Base-by-base conservation (phyloP, 306 rosid species). In the Glycine soja region DNA sequence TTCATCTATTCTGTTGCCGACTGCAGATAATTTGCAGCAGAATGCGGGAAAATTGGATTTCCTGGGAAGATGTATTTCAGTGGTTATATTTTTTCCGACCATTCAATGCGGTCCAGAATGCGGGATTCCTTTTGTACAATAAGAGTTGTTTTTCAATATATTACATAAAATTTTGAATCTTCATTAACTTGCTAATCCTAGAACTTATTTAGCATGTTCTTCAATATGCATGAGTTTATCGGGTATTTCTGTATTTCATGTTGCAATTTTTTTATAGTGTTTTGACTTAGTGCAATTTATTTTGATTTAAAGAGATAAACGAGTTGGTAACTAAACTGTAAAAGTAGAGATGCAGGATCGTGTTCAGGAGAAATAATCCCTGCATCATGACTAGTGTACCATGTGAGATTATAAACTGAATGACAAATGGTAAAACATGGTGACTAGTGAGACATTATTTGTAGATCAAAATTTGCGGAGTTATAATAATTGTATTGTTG, bases 121-220 rank as follows among this genome's bases (percentile, higher is more conserved):
- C 32, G 19, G 7, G 62, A 80, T 43, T 40, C 19, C 58, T 51
- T 79, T 47, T 80, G 74, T 81, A 52, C 74, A 73, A 72, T 48
- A 19, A 71, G n/a, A 38, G 77, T 58, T 70, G 9, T 15, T 79
- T 58, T 79, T 79, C 62, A 7, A 46, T 16, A 4, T 54, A 58
- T 46, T 24, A 10, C 24, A 14, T 13, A 61, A 46, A 24, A 42
- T 53, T 68, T 78, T n/a, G 58, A 46, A 67, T 43, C 56, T 66
- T 53, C 56, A 13, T 52, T 9, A 15, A 8, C 12, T 46, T 9
- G 10, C 12, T 32, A n/a, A 64, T 48, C 71, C 30, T 75, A 43
- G 14, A 45, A 10, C 19, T 10, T 14, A 3, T 9, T 56, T 16
- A n/a, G 71, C 42, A 4, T 5, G 34, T 32, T 48, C 47, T 75